Evolutionary conservation across 768 basidiomycete genomes (phyloP), one percentile per base, ranked within the genome.

Genomic region (Rhizopogon sp.): DNA sequence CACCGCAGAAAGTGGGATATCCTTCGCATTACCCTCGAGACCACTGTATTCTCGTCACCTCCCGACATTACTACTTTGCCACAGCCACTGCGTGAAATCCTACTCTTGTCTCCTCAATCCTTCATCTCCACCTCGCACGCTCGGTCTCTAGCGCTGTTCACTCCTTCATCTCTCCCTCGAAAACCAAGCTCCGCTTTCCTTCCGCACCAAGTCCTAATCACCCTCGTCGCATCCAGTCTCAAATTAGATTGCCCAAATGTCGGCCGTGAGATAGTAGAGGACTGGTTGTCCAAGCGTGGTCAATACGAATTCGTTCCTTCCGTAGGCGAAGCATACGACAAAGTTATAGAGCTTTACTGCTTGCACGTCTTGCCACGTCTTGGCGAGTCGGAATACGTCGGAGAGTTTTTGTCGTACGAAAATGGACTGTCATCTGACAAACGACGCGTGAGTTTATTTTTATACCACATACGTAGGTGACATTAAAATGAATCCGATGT

Each of bases 1-100:
- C 72, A 76, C 46, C 82, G 90, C 16, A 76, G 84, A 54, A 92
- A 91, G 72, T 93, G 91, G 91, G 90, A 93, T 63, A 83, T 93
- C 54, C 82, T 93, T 6, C 80, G 91, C 25, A 86, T 93, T 58
- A 93, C 90, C 0, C 78, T 91, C 53, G 90, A 93, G 65, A 82
- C 85, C 1, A 89, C 85, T 1, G 70, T 88, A 28, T 90, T 87
- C 63, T 67, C 81, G 13, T 78, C 86, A 2, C 73, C 74, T 1
- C 79, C 83, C 17, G 66, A 70, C 50, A 59, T 59, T 29, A n/a
- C 52, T 5, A 46, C 57, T 17, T 67, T 88, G 13, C 87, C 88
- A 0, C 70, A 76, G 20, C 54, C 78, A 0, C 72, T 89, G 28
- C 77, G 79, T 33, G 73, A 76, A 9, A 74, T 79, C 43, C 71